phyloP scores from a whole-genome alignment of 441 rosid species.

The Adansonia rubrostipa region DNA sequence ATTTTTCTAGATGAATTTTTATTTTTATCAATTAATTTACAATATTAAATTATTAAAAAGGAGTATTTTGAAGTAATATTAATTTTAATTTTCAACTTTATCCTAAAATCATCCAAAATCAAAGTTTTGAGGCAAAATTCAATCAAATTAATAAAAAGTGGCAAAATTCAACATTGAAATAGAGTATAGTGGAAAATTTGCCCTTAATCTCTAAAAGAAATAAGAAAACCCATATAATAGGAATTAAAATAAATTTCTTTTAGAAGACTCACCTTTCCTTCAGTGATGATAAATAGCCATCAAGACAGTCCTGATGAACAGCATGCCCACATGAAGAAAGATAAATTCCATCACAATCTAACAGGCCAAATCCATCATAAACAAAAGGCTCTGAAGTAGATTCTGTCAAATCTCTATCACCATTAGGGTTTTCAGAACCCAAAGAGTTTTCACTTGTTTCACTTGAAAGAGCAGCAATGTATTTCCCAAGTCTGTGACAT shows the following conservation, averaged over 20 bases:
- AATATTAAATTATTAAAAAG: no score
- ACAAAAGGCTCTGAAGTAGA: conserved; percentile 40
- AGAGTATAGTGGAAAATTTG: no score
- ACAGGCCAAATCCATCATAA: conserved; percentile 77
- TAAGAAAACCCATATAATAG: neutral
- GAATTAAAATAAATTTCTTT: neutral
- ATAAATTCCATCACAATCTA: conserved; percentile 86
- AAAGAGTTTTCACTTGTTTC: conserved; percentile 49
- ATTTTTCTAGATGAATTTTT: no score
- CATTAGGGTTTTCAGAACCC: conserved; percentile 47
- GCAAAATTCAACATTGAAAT: no score
- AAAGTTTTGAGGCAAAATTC: no score
- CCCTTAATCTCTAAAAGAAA: neutral
- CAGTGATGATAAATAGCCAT: conserved; percentile 85
- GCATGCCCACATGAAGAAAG: conserved; percentile 98
- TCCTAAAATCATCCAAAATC: no score
- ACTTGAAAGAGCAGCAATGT: conserved; percentile 52
- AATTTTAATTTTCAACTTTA: no score
- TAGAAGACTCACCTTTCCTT: conserved; percentile 74
- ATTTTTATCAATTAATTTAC: no score
- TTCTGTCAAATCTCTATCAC: conserved; percentile 37
- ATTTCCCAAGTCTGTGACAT: conserved; percentile 57
- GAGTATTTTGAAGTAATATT: no score
- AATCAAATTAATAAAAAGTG: no score
- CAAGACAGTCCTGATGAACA: conserved; percentile 91